phyloP scores from a whole-genome alignment of 2,329 filamentous ascomycete genomes.

The Gaeumannomyces tritici region DNA sequence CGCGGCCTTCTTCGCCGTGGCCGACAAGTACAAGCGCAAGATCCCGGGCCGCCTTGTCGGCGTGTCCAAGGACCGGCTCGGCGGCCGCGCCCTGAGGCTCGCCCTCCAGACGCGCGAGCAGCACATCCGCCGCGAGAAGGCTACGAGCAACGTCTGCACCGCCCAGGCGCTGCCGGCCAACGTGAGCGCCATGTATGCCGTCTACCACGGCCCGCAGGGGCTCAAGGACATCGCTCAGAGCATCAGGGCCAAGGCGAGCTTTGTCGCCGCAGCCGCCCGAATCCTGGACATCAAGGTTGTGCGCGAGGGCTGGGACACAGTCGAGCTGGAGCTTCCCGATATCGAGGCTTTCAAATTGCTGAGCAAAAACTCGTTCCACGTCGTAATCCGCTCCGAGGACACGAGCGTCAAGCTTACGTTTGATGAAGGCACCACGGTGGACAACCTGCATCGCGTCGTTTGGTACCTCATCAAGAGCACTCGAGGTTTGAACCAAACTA shows the following conservation, averaged over 20 bases:
- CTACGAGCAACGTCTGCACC: constrained; percentile 95
- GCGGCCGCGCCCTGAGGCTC: constrained; percentile 70
- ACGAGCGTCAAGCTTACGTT: constrained; percentile 61
- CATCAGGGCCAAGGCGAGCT: constrained; percentile 60
- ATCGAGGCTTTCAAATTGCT: background rate
- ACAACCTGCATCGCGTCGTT: constrained; percentile 11
- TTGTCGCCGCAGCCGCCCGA: constrained; percentile 56
- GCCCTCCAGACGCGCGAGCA: constrained; percentile 91
- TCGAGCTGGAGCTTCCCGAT: background rate
- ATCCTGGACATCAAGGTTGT: constrained; percentile 34
- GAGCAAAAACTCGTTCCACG: no score
- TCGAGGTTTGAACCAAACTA: no score
- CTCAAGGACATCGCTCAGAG: constrained; percentile 76
- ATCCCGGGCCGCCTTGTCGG: constrained; percentile 87
- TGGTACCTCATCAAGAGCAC: no score
- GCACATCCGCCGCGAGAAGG: constrained; percentile 92
- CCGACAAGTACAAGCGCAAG: constrained; percentile 87
- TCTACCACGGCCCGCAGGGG: constrained; percentile 84
- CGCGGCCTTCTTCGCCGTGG: constrained; percentile 89
- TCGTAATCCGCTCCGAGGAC: background rate
- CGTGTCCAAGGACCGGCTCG: constrained; percentile 81
- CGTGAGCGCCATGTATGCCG: constrained; percentile 89
- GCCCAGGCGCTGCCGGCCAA: constrained; percentile 90
- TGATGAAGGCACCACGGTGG: constrained; percentile 47
- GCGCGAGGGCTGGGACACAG: constrained; percentile 25